A percentile compares a stretch with the other conserved stretches of the same genome.
These are phyloP conservation scores for Musa beccarii DNA, from an alignment of 176 grass and related monocot genomes.

Conservation along the genomic window DNA sequence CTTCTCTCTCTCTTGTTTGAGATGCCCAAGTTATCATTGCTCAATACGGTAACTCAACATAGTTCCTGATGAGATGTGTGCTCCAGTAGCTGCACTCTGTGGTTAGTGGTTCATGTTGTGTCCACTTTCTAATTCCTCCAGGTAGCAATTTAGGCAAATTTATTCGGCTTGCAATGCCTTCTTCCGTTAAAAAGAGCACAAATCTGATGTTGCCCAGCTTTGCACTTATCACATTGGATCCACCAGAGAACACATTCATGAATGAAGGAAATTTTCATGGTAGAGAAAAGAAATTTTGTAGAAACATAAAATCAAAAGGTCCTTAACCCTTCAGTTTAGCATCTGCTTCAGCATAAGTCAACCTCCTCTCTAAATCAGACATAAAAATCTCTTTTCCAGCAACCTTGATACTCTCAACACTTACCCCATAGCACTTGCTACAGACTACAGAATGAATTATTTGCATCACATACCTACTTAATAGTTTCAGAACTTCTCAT, in stretches of 20 bases:
- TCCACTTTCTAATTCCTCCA: conserved; percentile 54
- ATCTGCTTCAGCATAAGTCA: conserved; percentile 80
- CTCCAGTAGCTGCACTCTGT: conserved; percentile 46
- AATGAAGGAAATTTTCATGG: conserved; percentile 7
- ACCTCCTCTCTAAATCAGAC: conserved; percentile 45
- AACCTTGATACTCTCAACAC: conserved; percentile 40
- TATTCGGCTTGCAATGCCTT: conserved; percentile 48
- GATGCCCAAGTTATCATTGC: conserved; percentile 51
- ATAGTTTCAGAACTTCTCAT: conserved; percentile 24
- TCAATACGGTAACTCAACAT: conserved; percentile 84
- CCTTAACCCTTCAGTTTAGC: conserved; percentile 90
- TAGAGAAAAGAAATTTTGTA: background rate
- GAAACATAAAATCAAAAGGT: background rate
- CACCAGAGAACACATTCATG: conserved; percentile 48
- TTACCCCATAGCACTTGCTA: conserved; percentile 67
- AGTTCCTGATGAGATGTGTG: conserved; percentile 57
- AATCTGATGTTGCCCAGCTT: conserved; percentile 90
- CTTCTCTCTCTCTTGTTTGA: conserved; percentile 45
- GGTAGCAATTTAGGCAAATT: conserved; percentile 69
- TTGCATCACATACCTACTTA: conserved; percentile 1
- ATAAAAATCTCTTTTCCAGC: conserved; percentile 27
- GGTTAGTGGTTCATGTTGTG: conserved; percentile 20
- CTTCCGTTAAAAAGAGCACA: conserved; percentile 85
- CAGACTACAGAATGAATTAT: conserved; percentile 77
- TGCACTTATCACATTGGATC: conserved; percentile 82